Conservation (phyloP, 163 green algal species). For the Picocystis sp. region DNA sequence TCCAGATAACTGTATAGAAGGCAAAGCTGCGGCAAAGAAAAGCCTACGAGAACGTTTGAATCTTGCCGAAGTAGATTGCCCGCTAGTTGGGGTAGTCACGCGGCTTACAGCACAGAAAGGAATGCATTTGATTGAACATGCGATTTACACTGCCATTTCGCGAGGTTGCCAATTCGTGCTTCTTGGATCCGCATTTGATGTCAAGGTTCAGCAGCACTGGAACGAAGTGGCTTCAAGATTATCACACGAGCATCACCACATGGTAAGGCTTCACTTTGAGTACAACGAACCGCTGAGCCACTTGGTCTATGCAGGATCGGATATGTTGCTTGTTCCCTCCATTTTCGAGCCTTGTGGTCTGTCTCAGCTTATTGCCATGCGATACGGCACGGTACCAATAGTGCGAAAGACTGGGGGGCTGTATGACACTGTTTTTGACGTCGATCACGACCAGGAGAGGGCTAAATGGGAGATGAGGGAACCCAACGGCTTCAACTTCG, state of each 20-base stretch:
- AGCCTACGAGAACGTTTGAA: conserved; percentile 64
- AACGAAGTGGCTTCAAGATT: not conserved
- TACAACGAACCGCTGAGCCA: conserved; percentile 53
- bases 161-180: conserved; percentile 40
- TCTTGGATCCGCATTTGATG: conserved; percentile 75
- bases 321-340: conserved; percentile 29
- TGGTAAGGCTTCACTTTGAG: conserved; percentile 29
- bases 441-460: conserved; percentile 60
- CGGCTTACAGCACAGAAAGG: conserved; percentile 34
- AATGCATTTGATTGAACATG: conserved; percentile 30
- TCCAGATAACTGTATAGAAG: conserved; percentile 29
- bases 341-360: conserved; percentile 41
- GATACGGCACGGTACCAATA: conserved; percentile 75
- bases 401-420: conserved; percentile 80
- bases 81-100: conserved; percentile 26
- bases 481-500: conserved; percentile 73
- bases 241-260: not conserved
- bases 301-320: conserved; percentile 27
- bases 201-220: conserved; percentile 30
- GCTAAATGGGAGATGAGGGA: conserved; percentile 45
- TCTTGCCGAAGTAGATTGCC: conserved; percentile 33
- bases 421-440: conserved; percentile 82
- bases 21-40: conserved; percentile 73
- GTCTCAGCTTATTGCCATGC: conserved; percentile 36
- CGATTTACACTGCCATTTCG: conserved; percentile 18